Conservation (phyloP, 768 basidiomycete genomes). For the Sistotremastrum suecicum region DNA sequence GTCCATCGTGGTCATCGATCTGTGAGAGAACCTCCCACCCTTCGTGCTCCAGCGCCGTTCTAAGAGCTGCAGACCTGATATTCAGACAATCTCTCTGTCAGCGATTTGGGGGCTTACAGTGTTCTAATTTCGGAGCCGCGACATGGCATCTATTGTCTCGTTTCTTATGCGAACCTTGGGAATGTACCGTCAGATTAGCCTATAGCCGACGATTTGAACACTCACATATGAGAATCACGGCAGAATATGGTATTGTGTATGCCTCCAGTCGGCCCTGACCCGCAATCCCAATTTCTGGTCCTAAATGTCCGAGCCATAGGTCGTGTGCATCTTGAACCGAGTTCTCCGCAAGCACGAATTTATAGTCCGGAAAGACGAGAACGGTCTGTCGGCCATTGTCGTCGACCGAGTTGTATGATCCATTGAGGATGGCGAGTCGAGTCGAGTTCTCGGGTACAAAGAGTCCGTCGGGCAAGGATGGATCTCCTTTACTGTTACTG, state of each 20-base stretch:
- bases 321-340: constrained; percentile 50
- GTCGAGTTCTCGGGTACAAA: constrained; percentile 41
- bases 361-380: constrained; percentile 88
- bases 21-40: constrained; percentile 71
- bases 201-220: constrained; percentile 4
- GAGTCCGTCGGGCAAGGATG: constrained; percentile 24
- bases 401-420: constrained; percentile 61
- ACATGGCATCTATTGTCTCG: constrained; percentile 88
- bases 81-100: not conserved
- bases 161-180: constrained; percentile 78
- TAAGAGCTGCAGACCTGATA: constrained; percentile 34
- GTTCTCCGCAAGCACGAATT: constrained; percentile 55
- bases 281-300: constrained; percentile 38
- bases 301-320: constrained; percentile 51
- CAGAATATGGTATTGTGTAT: constrained; percentile 81
- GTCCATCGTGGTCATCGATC: constrained; percentile 39
- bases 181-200: not conserved
- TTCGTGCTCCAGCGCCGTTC: constrained; percentile 42
- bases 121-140: constrained; percentile 70
- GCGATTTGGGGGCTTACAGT: constrained; percentile 30
- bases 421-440: constrained; percentile 65
- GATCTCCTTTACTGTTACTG: constrained; percentile 1
- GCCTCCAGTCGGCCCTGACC: constrained; percentile 42
- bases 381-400: constrained; percentile 57
- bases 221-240: constrained; percentile 81